Conservation (phyloP, 129 eudicot genomes). For the Flaveria bidentis region DNA sequence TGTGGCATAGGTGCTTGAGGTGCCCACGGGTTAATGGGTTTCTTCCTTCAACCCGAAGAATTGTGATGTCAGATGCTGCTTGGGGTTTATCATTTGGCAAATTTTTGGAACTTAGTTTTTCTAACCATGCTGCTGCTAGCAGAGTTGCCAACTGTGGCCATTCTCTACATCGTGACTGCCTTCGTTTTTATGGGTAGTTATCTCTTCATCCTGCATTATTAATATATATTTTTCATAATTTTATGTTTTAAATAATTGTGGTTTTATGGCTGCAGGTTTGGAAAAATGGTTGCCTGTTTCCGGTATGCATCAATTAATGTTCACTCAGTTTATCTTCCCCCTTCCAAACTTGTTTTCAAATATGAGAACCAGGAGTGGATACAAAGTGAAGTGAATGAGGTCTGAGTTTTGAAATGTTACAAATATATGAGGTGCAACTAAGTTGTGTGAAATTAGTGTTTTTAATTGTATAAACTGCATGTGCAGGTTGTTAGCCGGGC, state of each 20-base stretch:
- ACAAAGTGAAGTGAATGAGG: slow-evolving; percentile 81
- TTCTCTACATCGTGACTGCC: slow-evolving; percentile 95
- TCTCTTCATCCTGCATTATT: background rate
- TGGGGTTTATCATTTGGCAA: slow-evolving; percentile 99
- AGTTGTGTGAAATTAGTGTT: background rate
- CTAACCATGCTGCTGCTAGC: slow-evolving; percentile 99
- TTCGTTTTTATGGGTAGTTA: slow-evolving; percentile 90
- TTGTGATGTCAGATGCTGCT: slow-evolving; percentile 99
- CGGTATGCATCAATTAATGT: slow-evolving; percentile 96
- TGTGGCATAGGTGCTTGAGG: slow-evolving; percentile 98
- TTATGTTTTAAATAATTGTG: slow-evolving; percentile 11
- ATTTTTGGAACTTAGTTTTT: slow-evolving; percentile 97
- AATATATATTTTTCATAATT: background rate
- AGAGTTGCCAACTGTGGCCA: slow-evolving; percentile 99
- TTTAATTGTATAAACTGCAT: slow-evolving; percentile 22
- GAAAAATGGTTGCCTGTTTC: slow-evolving; percentile 97
- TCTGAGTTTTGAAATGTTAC: slow-evolving; percentile 24
- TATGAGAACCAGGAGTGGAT: slow-evolving; percentile 86
- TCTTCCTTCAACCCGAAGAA: slow-evolving; percentile 92
- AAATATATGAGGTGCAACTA: background rate
- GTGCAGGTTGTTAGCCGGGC: slow-evolving; percentile 77
- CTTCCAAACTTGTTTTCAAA: slow-evolving; percentile 77
- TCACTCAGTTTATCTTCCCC: slow-evolving; percentile 94
- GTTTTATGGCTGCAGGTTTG: slow-evolving; percentile 57
- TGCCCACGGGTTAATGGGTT: slow-evolving; percentile 85